These are phyloP conservation scores for Psilocybe cyanescens DNA, from an alignment of 768 basidiomycete species.

Conservation along the genomic window DNA sequence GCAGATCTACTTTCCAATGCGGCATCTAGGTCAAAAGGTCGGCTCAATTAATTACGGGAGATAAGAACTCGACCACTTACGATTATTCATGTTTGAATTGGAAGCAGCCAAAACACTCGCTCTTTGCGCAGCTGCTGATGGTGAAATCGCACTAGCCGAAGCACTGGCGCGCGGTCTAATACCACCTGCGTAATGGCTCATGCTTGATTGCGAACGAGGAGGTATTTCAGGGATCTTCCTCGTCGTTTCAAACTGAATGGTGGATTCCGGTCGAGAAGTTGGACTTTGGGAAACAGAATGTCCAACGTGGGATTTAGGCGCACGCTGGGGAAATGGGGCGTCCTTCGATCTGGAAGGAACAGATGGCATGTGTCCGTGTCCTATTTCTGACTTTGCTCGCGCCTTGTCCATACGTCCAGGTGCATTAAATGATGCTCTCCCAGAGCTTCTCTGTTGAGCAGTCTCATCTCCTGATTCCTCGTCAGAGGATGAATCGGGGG, in stretches of 20 bases:
- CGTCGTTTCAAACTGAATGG: conserved; percentile 9
- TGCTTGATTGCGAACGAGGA: conserved; percentile 38
- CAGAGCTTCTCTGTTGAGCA: conserved; percentile 12
- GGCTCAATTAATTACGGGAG: neutral
- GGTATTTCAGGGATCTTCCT: conserved; percentile 16
- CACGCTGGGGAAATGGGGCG: conserved; percentile 22
- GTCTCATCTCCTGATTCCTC: conserved; percentile 29
- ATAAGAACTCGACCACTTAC: conserved; percentile 26
- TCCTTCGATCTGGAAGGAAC: conserved; percentile 19
- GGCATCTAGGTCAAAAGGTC: neutral
- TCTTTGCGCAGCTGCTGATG: conserved; percentile 52
- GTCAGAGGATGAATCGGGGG: conserved; percentile 27
- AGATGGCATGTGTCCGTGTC: conserved; percentile 33
- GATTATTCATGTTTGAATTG: conserved; percentile 29
- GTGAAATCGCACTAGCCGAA: conserved; percentile 62
- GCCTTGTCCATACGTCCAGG: conserved; percentile 22
- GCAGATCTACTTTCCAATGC: neutral
- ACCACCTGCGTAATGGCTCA: conserved; percentile 30
- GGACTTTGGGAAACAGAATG: conserved; percentile 25
- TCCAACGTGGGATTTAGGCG: conserved; percentile 32
- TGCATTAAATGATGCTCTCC: conserved; percentile 16
- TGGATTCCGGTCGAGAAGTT: conserved; percentile 10
- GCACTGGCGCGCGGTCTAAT: conserved; percentile 52
- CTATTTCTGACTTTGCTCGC: conserved; percentile 44
- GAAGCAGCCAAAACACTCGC: conserved; percentile 45